Evolutionary conservation across 805 yeast genomes (phyloP).

Genomic region (Lipomyces oligophaga): DNA sequence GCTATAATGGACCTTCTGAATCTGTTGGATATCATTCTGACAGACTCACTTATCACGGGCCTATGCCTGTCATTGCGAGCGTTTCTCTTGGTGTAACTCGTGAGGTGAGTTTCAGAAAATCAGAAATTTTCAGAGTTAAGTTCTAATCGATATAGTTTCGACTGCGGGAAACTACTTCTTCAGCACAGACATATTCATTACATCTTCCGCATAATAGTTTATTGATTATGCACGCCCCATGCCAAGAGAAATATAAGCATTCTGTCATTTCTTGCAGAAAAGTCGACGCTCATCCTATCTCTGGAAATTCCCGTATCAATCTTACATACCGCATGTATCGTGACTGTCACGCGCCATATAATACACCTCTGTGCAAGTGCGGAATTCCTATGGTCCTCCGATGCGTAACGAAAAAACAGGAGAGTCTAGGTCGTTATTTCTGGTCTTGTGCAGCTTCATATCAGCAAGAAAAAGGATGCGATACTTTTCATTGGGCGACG

Average conservation of each 20-base stretch:
- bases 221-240: constrained; percentile 70
- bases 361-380: constrained; percentile 44
- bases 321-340: constrained; percentile 61
- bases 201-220: constrained; percentile 70
- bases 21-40: constrained; percentile 76
- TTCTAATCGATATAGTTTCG: not conserved
- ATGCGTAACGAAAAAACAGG: constrained; percentile 20
- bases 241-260: constrained; percentile 74
- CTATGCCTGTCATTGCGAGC: constrained; percentile 64
- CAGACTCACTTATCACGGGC: constrained; percentile 66
- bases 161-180: constrained; percentile 1
- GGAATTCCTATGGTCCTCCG: constrained; percentile 32
- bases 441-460: constrained; percentile 30
- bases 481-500: constrained; percentile 17
- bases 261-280: constrained; percentile 47
- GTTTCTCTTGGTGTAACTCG: constrained; percentile 67
- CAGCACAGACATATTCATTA: constrained; percentile 43
- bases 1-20: constrained; percentile 48
- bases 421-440: constrained; percentile 22
- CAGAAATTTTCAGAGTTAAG: not conserved
- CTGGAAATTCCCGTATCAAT: constrained; percentile 55
- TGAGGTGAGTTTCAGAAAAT: not conserved
- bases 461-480: constrained; percentile 26
- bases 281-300: constrained; percentile 46
- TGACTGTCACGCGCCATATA: constrained; percentile 39